Percentiles rank a stretch among this genome's conserved stretches.
Conservation (phyloP, 176 grass and related monocot species). For the Carex scoparia region DNA sequence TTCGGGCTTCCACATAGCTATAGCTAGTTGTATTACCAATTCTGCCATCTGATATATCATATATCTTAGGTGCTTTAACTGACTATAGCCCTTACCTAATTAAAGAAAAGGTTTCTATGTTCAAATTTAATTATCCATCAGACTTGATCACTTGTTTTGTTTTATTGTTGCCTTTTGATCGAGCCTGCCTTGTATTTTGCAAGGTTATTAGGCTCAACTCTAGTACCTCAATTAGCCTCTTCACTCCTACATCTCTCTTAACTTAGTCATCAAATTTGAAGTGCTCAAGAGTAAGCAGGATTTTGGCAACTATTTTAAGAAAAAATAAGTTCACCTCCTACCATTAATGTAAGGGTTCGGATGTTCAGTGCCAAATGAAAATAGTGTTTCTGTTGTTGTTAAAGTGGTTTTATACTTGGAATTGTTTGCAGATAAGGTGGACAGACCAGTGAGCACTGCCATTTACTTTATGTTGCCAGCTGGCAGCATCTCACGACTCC, state of each 20-base stretch:
- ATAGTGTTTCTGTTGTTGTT: background rate
- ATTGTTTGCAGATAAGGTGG: constrained; percentile 65
- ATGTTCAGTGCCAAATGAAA: background rate
- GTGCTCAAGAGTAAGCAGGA: background rate
- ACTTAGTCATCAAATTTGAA: background rate
- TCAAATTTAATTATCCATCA: background rate
- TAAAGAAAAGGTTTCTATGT: background rate
- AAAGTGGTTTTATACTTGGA: constrained; percentile 16
- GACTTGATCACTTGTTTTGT: background rate
- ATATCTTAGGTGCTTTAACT: background rate
- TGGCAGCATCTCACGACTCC: constrained; percentile 73
- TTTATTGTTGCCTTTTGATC: background rate
- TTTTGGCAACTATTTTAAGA: background rate
- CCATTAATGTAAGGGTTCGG: background rate
- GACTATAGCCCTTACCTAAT: background rate
- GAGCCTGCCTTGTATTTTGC: background rate
- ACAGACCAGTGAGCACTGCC: constrained; percentile 74
- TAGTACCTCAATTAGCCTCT: background rate
- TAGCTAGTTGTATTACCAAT: background rate
- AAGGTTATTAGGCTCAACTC: background rate
- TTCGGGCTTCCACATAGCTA: background rate
- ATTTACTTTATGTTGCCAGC: constrained; percentile 85
- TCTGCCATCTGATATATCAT: background rate
- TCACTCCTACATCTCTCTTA: background rate
- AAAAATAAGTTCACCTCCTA: background rate